Percentiles rank a stretch among this genome's conserved stretches.
Evolutionary conservation across 257 asterid species (phyloP).

Genomic region (Solanum corneliomulleri): DNA sequence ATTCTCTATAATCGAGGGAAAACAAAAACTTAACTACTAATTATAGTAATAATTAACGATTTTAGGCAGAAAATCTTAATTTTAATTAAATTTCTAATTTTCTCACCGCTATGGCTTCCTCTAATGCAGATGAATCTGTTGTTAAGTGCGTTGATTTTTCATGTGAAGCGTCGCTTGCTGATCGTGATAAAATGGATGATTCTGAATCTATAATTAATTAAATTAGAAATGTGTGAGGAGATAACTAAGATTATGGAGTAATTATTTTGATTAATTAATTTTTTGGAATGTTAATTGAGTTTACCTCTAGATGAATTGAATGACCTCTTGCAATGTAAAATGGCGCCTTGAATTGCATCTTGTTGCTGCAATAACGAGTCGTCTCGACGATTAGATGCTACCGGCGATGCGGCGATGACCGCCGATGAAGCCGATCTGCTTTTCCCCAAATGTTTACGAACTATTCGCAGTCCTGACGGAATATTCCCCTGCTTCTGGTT

Average conservation of each 20-base stretch:
- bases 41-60: neutral
- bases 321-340: constrained; percentile 80
- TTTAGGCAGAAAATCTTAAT: neutral
- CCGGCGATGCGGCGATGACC: constrained; percentile 15
- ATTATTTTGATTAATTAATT: neutral
- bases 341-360: constrained; percentile 58
- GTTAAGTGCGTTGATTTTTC: constrained; percentile 30
- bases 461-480: constrained; percentile 25
- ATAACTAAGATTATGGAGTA: neutral
- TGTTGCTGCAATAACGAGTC: constrained; percentile 68
- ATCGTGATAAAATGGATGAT: constrained; percentile 31
- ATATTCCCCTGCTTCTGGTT: constrained; percentile 22
- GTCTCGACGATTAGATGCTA: constrained; percentile 46
- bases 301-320: constrained; percentile 72
- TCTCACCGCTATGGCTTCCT: constrained; percentile 5
- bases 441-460: constrained; percentile 19
- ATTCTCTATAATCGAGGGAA: constrained; percentile 18
- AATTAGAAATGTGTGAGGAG: neutral
- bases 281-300: neutral
- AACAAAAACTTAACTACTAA: neutral
- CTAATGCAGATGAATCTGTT: constrained; percentile 14
- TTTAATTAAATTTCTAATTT: neutral
- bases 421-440: constrained; percentile 67
- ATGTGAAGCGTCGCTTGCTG: constrained; percentile 53
- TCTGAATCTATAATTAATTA: neutral